These are phyloP conservation scores for Backusella morwellensis DNA, from an alignment of 192 early-diverging fungal species.

Conservation along the genomic window DNA sequence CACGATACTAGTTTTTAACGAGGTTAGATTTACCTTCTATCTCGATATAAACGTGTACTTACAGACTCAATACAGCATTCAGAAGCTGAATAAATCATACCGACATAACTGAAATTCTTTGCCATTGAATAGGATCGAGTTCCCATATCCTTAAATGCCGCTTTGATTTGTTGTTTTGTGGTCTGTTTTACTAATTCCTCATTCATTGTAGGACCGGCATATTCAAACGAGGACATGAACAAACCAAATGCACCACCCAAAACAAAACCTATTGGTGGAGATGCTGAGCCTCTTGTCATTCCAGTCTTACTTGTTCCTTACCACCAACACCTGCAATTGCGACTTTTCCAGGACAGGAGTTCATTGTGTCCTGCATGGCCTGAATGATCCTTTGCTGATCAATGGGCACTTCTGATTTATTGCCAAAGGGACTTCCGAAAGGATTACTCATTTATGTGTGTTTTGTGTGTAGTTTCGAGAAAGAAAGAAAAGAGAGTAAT, in stretches of 20 bases:
- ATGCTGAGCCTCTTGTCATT: background rate
- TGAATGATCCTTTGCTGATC: constrained; percentile 30
- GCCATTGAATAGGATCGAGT: constrained; percentile 75
- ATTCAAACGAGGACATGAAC: constrained; percentile 91
- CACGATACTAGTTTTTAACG: constrained; percentile 67
- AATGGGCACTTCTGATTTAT: constrained; percentile 9
- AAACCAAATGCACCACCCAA: constrained; percentile 89
- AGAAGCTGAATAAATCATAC: constrained; percentile 86
- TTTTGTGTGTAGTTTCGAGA: background rate
- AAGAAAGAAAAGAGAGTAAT: background rate
- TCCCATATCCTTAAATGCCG: constrained; percentile 89
- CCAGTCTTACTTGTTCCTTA: constrained; percentile 25
- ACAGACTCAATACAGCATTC: constrained; percentile 95
- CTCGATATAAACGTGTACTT: constrained; percentile 16
- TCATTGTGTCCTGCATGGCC: constrained; percentile 39
- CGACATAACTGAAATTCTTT: constrained; percentile 92
- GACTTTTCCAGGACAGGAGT: constrained; percentile 76
- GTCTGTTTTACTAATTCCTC: constrained; percentile 61
- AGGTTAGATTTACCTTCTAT: background rate
- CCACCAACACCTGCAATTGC: constrained; percentile 68
- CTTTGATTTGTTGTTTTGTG: constrained; percentile 84
- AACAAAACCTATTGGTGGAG: constrained; percentile 65
- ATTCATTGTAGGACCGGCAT: constrained; percentile 69
- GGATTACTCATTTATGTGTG: constrained; percentile 17
- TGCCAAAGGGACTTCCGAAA: constrained; percentile 10